phyloP scores from a whole-genome alignment of 768 basidiomycete species.

The Porpolomopsis calyptriformis region DNA sequence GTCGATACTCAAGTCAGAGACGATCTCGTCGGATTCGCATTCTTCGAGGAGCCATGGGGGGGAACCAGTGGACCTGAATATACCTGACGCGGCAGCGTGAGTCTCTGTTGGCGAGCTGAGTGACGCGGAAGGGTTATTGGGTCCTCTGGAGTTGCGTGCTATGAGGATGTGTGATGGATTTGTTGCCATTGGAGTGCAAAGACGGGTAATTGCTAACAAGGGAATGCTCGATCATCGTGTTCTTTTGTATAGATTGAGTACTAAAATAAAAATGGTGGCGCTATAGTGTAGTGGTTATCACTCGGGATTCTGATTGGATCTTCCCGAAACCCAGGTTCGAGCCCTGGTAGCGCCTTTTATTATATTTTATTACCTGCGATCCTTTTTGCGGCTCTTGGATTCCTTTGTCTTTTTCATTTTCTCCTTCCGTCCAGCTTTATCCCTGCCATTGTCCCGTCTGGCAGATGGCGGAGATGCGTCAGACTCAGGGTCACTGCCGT shows the following conservation, averaged over 20 bases:
- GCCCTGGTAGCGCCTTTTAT: slow-evolving; percentile 31
- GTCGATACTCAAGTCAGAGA: slow-evolving; percentile 56
- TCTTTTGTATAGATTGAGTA: neutral
- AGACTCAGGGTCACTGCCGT: slow-evolving; percentile 8
- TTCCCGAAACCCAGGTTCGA: slow-evolving; percentile 40
- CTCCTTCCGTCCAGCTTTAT: slow-evolving; percentile 17
- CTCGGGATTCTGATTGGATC: slow-evolving; percentile 27
- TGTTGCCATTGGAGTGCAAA: slow-evolving; percentile 37
- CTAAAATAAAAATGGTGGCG: slow-evolving; percentile 11
- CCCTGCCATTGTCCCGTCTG: slow-evolving; percentile 19
- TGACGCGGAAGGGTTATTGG: slow-evolving; percentile 65
- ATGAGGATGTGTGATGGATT: slow-evolving; percentile 86
- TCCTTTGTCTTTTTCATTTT: slow-evolving; percentile 6
- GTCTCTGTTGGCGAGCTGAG: slow-evolving; percentile 82
- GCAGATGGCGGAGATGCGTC: slow-evolving; percentile 11
- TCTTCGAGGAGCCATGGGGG: slow-evolving; percentile 76
- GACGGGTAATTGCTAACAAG: neutral
- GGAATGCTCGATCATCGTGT: no score
- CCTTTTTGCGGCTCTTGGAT: neutral
- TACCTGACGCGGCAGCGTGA: slow-evolving; percentile 76
- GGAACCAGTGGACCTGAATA: slow-evolving; percentile 72
- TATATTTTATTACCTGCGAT: slow-evolving; percentile 1
- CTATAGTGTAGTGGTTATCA: slow-evolving; percentile 34
- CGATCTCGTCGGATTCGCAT: slow-evolving; percentile 57
- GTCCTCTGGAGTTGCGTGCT: slow-evolving; percentile 72